Base-by-base conservation (phyloP, 306 rosid species). In the Psophocarpus tetragonolobus region DNA sequence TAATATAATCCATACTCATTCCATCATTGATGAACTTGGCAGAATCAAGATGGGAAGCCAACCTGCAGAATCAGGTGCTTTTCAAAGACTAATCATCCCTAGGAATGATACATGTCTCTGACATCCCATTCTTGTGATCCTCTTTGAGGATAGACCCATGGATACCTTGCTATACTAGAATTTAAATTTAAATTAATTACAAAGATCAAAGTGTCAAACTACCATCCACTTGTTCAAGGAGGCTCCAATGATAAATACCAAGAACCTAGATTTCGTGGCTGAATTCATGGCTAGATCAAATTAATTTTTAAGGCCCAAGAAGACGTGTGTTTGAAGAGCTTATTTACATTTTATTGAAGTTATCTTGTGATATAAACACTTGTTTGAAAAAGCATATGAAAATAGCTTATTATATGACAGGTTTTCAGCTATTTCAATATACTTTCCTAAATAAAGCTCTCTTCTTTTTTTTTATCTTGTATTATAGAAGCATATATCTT, bases 121-220 rank as follows among this genome's bases (percentile, higher is more conserved):
- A 36, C 51, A 54, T 13, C 4, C 23, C 17, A 9, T 12, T 35
- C 35, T 8, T 0, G 5, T 8, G 7, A 68, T 26, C 54, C 8
- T 41, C n/a, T 13, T 7, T 68, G 17, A 50, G 33, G 2, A 14
- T 54, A 53, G 67, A 71, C 33, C 63, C 76, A 35, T 33, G 27
- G 27, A 45, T 42, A 14, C 73, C 56, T 15, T 62, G 24, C 38
- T 65, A 20, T 66, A 38, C 39, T 27, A 14, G 8, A n/a, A 29
- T 69, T 69, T n/a, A 10, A n/a, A 29, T 69, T 69, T n/a, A 10
- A 44, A 45, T 68, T 44, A 68, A 45, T 69, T 26, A 68, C 8
- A 41, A 68, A 50, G 12, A 71, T 13, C 9, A 3, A 51, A 71
- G 38, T 58, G 29, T 58, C 66, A 58, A 58, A 58, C 48, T 33